Evolutionary conservation across 495 filamentous ascomycete species (phyloP).

Genomic region (Lentithecium fluviatile): DNA sequence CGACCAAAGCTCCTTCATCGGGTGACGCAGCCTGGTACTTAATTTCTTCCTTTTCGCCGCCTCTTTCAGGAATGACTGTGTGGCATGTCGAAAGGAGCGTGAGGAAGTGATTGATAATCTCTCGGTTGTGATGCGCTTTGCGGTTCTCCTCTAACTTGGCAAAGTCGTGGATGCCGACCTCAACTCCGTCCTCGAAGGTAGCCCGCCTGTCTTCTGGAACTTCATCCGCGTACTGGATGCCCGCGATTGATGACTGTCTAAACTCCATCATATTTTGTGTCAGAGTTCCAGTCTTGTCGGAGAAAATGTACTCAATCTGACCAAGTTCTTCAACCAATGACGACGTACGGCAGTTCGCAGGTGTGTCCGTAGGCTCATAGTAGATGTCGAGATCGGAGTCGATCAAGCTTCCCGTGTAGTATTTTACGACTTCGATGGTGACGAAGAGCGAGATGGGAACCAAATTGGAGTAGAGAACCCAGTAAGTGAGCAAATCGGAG

Average conservation of each 20-base stretch:
- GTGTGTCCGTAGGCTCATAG: constrained; percentile 91
- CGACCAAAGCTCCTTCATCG: constrained; percentile 93
- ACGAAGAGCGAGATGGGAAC: constrained; percentile 98
- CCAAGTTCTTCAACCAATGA: constrained; percentile 96
- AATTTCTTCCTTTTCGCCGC: constrained; percentile 74
- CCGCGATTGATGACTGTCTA: constrained; percentile 87
- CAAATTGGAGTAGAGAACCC: constrained; percentile 96
- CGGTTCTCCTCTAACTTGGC: constrained; percentile 71
- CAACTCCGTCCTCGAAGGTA: constrained; percentile 68
- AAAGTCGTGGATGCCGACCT: constrained; percentile 86
- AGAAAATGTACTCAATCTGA: constrained; percentile 98
- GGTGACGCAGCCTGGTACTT: constrained; percentile 98
- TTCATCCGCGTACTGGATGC: constrained; percentile 91
- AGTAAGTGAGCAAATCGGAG: constrained; percentile 94
- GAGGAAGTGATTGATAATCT: constrained; percentile 85
- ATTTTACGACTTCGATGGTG: constrained; percentile 96
- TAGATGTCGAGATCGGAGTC: constrained; percentile 98
- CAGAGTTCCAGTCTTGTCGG: constrained; percentile 98
- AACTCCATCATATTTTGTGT: constrained; percentile 99
- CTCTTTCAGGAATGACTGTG: constrained; percentile 92
- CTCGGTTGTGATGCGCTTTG: constrained; percentile 63
- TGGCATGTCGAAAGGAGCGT: constrained; percentile 88
- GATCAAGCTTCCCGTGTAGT: constrained; percentile 94
- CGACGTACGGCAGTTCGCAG: constrained; percentile 91
- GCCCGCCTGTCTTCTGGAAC: constrained; percentile 89